phyloP scores from a whole-genome alignment of 768 basidiomycete species.

The Fibroporia radiculosa region DNA sequence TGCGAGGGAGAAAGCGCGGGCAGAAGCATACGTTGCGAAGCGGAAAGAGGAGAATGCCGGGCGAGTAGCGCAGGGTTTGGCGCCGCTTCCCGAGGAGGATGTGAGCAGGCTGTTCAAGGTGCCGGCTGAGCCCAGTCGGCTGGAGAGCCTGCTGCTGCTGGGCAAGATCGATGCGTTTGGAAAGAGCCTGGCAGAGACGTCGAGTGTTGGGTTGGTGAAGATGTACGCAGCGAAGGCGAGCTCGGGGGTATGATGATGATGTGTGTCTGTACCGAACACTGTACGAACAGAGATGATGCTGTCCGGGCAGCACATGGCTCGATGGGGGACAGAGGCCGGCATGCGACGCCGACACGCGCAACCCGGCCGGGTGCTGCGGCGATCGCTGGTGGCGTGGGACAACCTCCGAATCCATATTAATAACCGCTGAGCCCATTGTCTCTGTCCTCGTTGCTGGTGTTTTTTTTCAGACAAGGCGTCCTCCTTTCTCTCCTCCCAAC shows the following conservation, averaged over 20 bases:
- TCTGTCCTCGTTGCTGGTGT: not conserved
- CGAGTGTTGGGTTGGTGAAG: conserved; percentile 62
- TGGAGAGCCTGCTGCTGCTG: conserved; percentile 79
- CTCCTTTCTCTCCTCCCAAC: conserved; percentile 7
- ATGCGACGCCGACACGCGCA: not conserved
- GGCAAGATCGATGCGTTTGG: conserved; percentile 86
- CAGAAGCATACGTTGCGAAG: conserved; percentile 74
- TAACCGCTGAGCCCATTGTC: conserved; percentile 7
- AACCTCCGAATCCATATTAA: not conserved
- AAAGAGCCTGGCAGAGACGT: conserved; percentile 62
- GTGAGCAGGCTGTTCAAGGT: conserved; percentile 81
- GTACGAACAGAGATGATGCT: not conserved
- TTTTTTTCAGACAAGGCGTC: conserved; percentile 3
- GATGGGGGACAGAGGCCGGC: not conserved
- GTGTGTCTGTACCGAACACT: not conserved
- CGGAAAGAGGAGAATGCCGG: conserved; percentile 82
- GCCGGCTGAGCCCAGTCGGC: conserved; percentile 77
- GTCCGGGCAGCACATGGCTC: not conserved
- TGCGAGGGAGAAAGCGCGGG: conserved; percentile 71
- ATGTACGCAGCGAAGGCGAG: conserved; percentile 65
- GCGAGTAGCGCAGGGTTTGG: conserved; percentile 74
- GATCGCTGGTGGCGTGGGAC: conserved; percentile 5
- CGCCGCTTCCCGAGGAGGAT: conserved; percentile 84
- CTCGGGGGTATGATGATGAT: conserved; percentile 9
- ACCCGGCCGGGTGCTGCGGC: not conserved